Conservation (phyloP, 1,139 yeast species). For the Sugiyamaella novakii region DNA sequence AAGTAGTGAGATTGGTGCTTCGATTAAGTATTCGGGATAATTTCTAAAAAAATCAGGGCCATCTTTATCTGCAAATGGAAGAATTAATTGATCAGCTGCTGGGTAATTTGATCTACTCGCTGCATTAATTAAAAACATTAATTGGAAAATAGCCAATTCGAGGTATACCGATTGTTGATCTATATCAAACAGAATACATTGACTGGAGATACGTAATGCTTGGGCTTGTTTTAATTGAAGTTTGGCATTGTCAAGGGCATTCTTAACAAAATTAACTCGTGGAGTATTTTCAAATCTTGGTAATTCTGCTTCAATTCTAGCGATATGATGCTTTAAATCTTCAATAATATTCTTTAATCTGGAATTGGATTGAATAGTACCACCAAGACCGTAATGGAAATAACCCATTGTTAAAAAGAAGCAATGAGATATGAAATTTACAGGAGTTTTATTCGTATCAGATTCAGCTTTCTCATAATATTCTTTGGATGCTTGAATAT, state of each 20-base stretch:
- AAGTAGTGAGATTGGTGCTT: conserved; percentile 62
- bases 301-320: conserved; percentile 42
- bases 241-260: conserved; percentile 48
- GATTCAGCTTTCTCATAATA: conserved; percentile 45
- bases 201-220: conserved; percentile 40
- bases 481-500: conserved; percentile 66
- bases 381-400: conserved; percentile 88
- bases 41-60: conserved; percentile 69
- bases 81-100: conserved; percentile 44
- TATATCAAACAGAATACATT: conserved; percentile 28
- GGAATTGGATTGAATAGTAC: conserved; percentile 61
- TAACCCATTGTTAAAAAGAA: conserved; percentile 79
- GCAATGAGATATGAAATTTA: conserved; percentile 87
- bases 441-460: conserved; percentile 37
- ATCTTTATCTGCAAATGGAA: conserved; percentile 62
- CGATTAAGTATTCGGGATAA: conserved; percentile 84
- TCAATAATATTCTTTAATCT: conserved; percentile 56
- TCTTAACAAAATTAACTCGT: conserved; percentile 30
- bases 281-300: conserved; percentile 37
- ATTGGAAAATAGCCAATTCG: conserved; percentile 75
- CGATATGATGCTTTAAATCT: conserved; percentile 56
- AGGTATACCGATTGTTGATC: conserved; percentile 53
- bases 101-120: conserved; percentile 80
- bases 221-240: conserved; percentile 47
- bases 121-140: conserved; percentile 67